Evolutionary conservation across 148 eudicot genomes (phyloP).

Genomic region (Chenopodium formosanum): DNA sequence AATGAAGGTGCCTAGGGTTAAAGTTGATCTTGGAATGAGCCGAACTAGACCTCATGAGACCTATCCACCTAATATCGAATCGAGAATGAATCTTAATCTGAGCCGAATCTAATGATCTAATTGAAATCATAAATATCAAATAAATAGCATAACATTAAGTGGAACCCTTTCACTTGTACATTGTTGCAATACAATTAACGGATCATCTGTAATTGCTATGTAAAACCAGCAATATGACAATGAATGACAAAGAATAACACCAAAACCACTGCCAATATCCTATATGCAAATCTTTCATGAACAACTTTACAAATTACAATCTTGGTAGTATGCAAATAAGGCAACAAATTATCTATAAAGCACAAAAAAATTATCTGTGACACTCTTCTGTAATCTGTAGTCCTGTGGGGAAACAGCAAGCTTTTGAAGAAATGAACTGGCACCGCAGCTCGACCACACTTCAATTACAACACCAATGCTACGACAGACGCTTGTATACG

Average conservation of each 20-base stretch:
- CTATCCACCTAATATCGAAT: too few species aligned
- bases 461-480: constrained; percentile 13
- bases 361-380: constrained; percentile 11
- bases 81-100: too few species aligned
- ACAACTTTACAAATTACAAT: constrained; percentile 27
- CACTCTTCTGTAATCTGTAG: constrained; percentile 21
- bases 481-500: constrained; percentile 20
- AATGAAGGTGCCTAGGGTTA: too few species aligned
- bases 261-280: constrained; percentile 19
- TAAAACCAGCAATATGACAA: constrained; percentile 7
- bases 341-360: constrained; percentile 18
- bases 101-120: too few species aligned
- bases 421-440: constrained; percentile 19
- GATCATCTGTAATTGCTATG: constrained; percentile 1
- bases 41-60: too few species aligned
- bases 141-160: not conserved
- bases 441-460: constrained; percentile 23
- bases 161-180: not conserved
- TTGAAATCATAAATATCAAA: too few species aligned
- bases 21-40: too few species aligned
- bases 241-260: constrained; percentile 27
- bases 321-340: constrained; percentile 14
- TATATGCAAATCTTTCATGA: constrained; percentile 16
- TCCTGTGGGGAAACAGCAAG: constrained; percentile 7
- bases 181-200: not conserved